phyloP scores from a whole-genome alignment of 495 filamentous ascomycete genomes.

The Oidiodendron maius region DNA sequence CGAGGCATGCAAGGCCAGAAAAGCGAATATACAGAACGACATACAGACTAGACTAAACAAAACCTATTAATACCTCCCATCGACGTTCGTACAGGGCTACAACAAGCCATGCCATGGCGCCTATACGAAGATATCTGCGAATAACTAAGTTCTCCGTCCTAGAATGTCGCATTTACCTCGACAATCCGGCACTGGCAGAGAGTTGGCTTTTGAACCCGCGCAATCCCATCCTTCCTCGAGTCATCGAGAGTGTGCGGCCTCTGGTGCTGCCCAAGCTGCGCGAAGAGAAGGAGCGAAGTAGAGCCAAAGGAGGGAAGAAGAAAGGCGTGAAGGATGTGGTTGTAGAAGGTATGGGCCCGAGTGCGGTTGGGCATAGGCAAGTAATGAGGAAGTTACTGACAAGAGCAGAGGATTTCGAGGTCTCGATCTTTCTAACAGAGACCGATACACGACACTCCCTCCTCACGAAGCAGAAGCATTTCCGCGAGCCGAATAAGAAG shows the following conservation, averaged over 20 bases:
- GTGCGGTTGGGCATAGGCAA: too few species aligned
- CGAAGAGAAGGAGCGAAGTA: constrained; percentile 75
- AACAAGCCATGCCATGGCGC: too few species aligned
- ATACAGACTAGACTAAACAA: too few species aligned
- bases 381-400: too few species aligned
- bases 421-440: constrained; percentile 87
- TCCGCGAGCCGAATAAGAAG: constrained; percentile 43
- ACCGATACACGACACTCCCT: constrained; percentile 82
- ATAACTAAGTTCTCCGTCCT: constrained; percentile 87
- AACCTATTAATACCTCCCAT: too few species aligned
- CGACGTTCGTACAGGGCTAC: too few species aligned
- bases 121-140: constrained; percentile 74
- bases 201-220: constrained; percentile 76
- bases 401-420: constrained; percentile 81
- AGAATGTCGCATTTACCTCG: constrained; percentile 91
- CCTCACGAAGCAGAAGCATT: constrained; percentile 76
- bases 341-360: constrained; percentile 56
- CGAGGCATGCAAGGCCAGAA: too few species aligned
- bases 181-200: constrained; percentile 71
- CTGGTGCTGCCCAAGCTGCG: constrained; percentile 82
- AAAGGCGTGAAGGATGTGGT: constrained; percentile 86
- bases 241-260: constrained; percentile 78
- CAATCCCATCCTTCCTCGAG: constrained; percentile 66
- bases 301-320: constrained; percentile 48
- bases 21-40: too few species aligned